These are phyloP conservation scores for Wickerhamomyces sydowiorum DNA, from an alignment of 805 yeast genomes.

Conservation along the genomic window DNA sequence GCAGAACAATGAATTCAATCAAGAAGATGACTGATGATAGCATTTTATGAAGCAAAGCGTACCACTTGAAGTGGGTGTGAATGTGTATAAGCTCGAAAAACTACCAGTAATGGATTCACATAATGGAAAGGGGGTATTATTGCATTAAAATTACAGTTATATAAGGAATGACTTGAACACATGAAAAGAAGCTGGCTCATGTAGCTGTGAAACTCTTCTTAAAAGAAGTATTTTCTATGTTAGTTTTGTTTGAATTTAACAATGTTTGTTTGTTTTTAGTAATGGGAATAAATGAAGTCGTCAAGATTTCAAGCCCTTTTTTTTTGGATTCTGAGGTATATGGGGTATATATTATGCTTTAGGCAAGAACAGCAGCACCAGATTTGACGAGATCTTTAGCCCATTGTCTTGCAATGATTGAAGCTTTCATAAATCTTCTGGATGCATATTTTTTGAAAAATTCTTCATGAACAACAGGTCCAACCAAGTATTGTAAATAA, in stretches of 20 bases:
- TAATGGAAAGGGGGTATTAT: slow-evolving; percentile 1
- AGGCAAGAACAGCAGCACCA: slow-evolving; percentile 5
- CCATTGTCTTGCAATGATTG: slow-evolving; percentile 77
- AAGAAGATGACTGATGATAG: not conserved
- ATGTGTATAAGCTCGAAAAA: not conserved
- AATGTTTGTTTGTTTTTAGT: too few species aligned
- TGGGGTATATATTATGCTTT: too few species aligned
- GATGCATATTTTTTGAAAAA: slow-evolving; percentile 91
- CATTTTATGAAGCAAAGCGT: too few species aligned
- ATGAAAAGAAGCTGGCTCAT: not conserved
- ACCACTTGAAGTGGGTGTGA: too few species aligned
- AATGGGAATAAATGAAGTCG: too few species aligned
- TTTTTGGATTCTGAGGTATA: too few species aligned
- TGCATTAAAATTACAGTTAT: not conserved
- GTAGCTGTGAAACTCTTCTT: not conserved
- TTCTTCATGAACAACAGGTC: slow-evolving; percentile 86
- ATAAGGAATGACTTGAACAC: not conserved
- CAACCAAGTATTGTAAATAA: slow-evolving; percentile 68
- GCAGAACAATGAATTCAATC: slow-evolving; percentile 1
- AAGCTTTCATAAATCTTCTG: slow-evolving; percentile 81
- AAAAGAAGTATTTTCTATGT: too few species aligned
- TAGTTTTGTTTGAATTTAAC: too few species aligned
- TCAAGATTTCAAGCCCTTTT: too few species aligned
- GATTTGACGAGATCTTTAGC: slow-evolving; percentile 47
- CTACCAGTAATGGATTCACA: not conserved